Percentiles rank a stretch among this genome's conserved stretches.
Evolutionary conservation across 148 eudicot genomes (phyloP).

Genomic region (Chenopodium album): DNA sequence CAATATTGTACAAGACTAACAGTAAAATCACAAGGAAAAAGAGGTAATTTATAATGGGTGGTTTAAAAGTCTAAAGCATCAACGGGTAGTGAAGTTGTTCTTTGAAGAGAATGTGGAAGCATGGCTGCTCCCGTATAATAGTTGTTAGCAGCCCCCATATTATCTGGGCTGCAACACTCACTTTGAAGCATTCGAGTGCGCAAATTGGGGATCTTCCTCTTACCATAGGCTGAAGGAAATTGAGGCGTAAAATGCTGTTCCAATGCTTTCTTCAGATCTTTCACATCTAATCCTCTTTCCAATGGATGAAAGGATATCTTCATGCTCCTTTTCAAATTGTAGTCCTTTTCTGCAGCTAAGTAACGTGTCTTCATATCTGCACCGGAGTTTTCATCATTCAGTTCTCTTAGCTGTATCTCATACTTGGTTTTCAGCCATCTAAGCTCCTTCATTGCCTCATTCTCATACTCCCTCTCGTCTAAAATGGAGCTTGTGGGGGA

Average conservation of each 20-base stretch:
- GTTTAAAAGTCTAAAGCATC: conserved; percentile 59
- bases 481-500: conserved; percentile 29
- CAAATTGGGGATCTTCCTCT: conserved; percentile 16
- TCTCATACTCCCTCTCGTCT: conserved; percentile 36
- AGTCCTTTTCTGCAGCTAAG: conserved; percentile 14
- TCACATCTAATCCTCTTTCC: conserved; percentile 22
- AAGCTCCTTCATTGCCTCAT: conserved; percentile 43
- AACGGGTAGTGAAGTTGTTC: conserved; percentile 75
- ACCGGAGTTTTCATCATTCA: conserved; percentile 35
- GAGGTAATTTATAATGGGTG: neutral
- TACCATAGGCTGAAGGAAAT: conserved; percentile 24
- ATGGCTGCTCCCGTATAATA: conserved; percentile 34
- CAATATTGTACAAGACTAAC: neutral
- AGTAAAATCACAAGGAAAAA: neutral
- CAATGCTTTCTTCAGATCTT: conserved; percentile 27
- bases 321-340: conserved; percentile 21
- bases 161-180: conserved; percentile 43
- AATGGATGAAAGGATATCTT: conserved; percentile 16
- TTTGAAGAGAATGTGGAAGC: conserved; percentile 62
- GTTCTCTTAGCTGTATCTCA: conserved; percentile 50
- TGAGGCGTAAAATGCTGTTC: conserved; percentile 38
- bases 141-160: conserved; percentile 40
- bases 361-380: conserved; percentile 28
- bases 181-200: conserved; percentile 27
- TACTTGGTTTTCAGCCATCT: conserved; percentile 57